Evolutionary conservation across 2,329 filamentous ascomycete species (phyloP), one percentile per base, ranked within the genome.

Genomic region (Onygenales sp.): DNA sequence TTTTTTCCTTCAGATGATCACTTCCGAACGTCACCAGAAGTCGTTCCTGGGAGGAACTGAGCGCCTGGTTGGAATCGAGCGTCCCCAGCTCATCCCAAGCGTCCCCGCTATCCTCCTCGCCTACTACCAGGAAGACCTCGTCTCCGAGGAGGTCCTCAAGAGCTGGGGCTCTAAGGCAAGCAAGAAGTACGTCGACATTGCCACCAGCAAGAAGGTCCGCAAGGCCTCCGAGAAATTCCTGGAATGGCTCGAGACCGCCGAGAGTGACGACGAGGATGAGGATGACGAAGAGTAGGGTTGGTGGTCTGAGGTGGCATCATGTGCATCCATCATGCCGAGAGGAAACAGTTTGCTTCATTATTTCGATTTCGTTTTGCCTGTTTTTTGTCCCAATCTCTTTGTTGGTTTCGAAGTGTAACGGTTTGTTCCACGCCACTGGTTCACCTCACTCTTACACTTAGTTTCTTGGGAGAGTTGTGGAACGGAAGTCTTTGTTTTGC

Each of bases 111-210:
- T 98, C 63, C 80, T 98, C 58, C 82, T 95, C 70, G 81, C 87
- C 64, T 87, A 92, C 75, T 98, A 97, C 74, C 83, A 96, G 73
- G 80, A 89, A 65, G 93, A 98, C 62, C 80, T 98, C 52, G 77
- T 95, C 63, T 84, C 80, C 50, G 93, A 98, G 76, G 91, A 95
- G 58, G 82, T 90, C 13, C 83, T 95, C 67, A 87, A 85, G 73
- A 85, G 86, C 62, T 98, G 93, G 92, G 92, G 91, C 60, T 80
- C 82, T 67, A 95, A 93, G 80, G 90, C 92, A 55, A 95, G 89
- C 82, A 96, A 95, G 85, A 96, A 96, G 78, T 97, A 97, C 70
- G 88, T 94, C 62, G 92, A 97, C 69, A 73, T 94, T 56, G 69
- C 85, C 56, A 91, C 84, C 57, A 95, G 89, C 75, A 92, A 90